A percentile compares a stretch with the other conserved stretches of the same genome.
phyloP scores from a whole-genome alignment of 2,329 filamentous ascomycete genomes.

The Phaeoacremonium minimum region DNA sequence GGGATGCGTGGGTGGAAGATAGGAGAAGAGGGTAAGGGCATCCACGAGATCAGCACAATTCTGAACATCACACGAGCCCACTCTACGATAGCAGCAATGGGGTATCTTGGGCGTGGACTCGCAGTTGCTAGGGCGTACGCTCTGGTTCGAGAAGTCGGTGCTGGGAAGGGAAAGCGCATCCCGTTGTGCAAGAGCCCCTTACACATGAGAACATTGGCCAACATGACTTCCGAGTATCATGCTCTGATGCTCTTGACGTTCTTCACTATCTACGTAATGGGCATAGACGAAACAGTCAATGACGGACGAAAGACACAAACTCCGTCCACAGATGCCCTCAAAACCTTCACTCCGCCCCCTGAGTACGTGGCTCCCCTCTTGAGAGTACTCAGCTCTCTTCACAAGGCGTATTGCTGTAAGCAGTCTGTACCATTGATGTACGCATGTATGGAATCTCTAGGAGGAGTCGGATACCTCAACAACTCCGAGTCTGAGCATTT shows the following conservation, averaged over 20 bases:
- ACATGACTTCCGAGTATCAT: slow-evolving; percentile 50
- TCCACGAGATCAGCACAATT: slow-evolving; percentile 64
- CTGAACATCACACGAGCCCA: slow-evolving; percentile 63
- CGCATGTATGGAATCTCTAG: slow-evolving; percentile 59
- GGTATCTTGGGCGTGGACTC: slow-evolving; percentile 51
- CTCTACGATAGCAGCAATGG: slow-evolving; percentile 48
- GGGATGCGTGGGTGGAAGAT: slow-evolving; percentile 63
- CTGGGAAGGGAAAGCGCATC: slow-evolving; percentile 35
- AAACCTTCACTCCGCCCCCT: slow-evolving; percentile 24
- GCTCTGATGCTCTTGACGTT: slow-evolving; percentile 52
- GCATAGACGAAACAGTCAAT: slow-evolving; percentile 38
- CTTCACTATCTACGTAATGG: slow-evolving; percentile 49
- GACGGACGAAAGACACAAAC: slow-evolving; percentile 15
- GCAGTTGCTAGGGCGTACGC: slow-evolving; percentile 55
- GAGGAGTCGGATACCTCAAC: slow-evolving; percentile 63
- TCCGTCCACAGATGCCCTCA: slow-evolving; percentile 10
- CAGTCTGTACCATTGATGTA: slow-evolving; percentile 44
- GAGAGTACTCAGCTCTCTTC: slow-evolving; percentile 53
- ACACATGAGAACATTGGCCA: slow-evolving; percentile 56
- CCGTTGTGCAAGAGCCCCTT: slow-evolving; percentile 46
- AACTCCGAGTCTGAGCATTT: slow-evolving; percentile 57
- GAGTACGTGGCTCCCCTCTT: slow-evolving; percentile 38
- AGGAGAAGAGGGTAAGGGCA: slow-evolving; percentile 61
- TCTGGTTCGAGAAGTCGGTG: slow-evolving; percentile 48
- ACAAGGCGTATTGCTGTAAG: slow-evolving; percentile 55